A percentile compares a stretch with the other conserved stretches of the same genome.
Conservation (phyloP, 2,329 filamentous ascomycete species). For the Xylogone sp. region DNA sequence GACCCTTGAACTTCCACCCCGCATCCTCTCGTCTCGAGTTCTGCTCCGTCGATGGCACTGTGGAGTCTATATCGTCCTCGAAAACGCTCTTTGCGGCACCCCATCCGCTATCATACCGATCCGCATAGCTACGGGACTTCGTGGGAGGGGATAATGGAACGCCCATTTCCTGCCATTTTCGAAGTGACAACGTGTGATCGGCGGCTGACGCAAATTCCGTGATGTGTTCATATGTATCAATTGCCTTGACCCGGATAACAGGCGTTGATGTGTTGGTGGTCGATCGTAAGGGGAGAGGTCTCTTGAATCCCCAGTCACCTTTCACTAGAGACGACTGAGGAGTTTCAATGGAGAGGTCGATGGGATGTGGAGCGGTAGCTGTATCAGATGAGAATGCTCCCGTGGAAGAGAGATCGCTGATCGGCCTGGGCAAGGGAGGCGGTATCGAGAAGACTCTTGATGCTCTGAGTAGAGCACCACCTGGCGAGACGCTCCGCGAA, state of each 20-base stretch:
- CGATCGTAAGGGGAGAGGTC: slow-evolving; percentile 72
- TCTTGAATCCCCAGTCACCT: slow-evolving; percentile 93
- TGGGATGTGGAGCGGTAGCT: slow-evolving; percentile 76
- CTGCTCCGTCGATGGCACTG: slow-evolving; percentile 29
- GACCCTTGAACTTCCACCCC: slow-evolving; percentile 64
- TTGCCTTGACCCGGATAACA: slow-evolving; percentile 68
- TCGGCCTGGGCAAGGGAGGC: slow-evolving; percentile 63
- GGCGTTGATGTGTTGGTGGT: slow-evolving; percentile 71
- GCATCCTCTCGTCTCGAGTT: slow-evolving; percentile 33
- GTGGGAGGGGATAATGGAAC: slow-evolving; percentile 61
- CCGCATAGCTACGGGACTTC: slow-evolving; percentile 15
- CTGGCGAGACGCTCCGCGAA: slow-evolving; percentile 48
- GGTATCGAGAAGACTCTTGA: slow-evolving; percentile 91
- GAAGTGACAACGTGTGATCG: slow-evolving; percentile 74
- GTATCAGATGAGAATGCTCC: slow-evolving; percentile 55
- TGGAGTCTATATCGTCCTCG: slow-evolving; percentile 54
- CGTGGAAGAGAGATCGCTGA: slow-evolving; percentile 43
- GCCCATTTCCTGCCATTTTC: slow-evolving; percentile 82
- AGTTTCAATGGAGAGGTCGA: slow-evolving; percentile 76
- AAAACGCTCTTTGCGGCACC: slow-evolving; percentile 49
- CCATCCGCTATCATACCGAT: background rate
- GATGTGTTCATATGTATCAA: slow-evolving; percentile 83
- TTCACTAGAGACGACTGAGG: slow-evolving; percentile 66
- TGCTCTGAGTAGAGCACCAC: slow-evolving; percentile 70
- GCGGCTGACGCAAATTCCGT: slow-evolving; percentile 84